These are phyloP conservation scores for Pyrrhoderma noxium DNA, from an alignment of 1,284 basidiomycete species.

Conservation along the genomic window DNA sequence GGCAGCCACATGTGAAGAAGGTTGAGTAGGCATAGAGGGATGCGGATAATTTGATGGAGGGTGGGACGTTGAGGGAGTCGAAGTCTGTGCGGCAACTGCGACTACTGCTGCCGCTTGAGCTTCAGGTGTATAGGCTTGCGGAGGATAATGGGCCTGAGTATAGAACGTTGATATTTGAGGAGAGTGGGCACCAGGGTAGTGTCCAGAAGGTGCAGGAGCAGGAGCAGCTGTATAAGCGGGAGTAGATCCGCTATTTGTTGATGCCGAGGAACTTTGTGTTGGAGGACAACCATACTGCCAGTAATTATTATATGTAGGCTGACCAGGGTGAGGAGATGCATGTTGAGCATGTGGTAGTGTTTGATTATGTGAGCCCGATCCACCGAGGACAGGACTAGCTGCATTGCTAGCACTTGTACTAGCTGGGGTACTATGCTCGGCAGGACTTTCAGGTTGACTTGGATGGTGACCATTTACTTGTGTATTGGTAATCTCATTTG, in stretches of 20 bases:
- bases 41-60: not conserved
- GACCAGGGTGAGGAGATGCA: not conserved
- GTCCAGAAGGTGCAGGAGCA: not conserved
- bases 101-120: not conserved
- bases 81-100: not conserved
- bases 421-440: conserved; percentile 1
- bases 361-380: not conserved
- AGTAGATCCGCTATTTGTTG: not conserved
- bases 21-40: not conserved
- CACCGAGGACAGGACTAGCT: conserved; percentile 8
- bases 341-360: not conserved
- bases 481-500: conserved; percentile 1
- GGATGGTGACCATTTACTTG: not conserved
- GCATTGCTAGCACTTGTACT: conserved; percentile 3
- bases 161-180: conserved; percentile 6
- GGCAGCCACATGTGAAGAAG: not conserved
- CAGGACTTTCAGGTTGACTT: conserved; percentile 7
- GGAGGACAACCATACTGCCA: not conserved
- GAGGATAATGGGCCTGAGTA: conserved; percentile 8
- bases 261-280: not conserved
- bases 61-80: not conserved
- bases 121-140: conserved; percentile 5
- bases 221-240: not conserved
- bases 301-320: not conserved
- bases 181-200: not conserved